These are phyloP conservation scores for Skeletonema potamos DNA, from an alignment of 108 stramenopile genomes.

Conservation along the genomic window DNA sequence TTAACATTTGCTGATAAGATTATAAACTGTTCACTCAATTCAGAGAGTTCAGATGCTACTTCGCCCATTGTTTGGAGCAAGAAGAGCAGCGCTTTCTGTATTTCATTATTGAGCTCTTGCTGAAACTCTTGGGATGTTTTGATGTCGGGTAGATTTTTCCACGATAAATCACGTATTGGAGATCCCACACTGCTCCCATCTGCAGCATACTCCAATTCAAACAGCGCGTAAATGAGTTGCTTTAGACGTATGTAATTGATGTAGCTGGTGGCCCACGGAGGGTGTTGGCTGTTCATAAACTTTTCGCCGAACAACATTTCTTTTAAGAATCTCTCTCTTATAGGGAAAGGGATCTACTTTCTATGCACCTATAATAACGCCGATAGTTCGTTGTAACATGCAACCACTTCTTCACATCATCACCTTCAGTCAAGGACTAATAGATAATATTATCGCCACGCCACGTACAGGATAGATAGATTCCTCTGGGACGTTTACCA, in stretches of 20 bases:
- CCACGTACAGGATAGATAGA: no score
- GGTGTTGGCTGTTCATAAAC: slow-evolving; percentile 29
- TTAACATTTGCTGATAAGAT: neutral
- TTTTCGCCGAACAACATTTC: slow-evolving; percentile 62
- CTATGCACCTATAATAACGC: no score
- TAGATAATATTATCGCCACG: no score
- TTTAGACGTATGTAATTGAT: slow-evolving; percentile 61
- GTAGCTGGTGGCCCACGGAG: slow-evolving; percentile 55
- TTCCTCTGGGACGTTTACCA: no score
- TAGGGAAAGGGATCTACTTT: no score
- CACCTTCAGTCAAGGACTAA: no score
- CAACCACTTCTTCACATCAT: no score
- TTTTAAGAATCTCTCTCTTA: no score
- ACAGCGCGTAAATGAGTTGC: slow-evolving; percentile 22
- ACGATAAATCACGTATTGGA: neutral
- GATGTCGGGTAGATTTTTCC: neutral
- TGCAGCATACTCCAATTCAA: neutral
- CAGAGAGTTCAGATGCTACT: slow-evolving; percentile 40
- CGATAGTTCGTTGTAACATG: no score
- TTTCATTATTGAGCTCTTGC: slow-evolving; percentile 54
- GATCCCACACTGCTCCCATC: neutral
- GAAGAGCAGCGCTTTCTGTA: slow-evolving; percentile 73
- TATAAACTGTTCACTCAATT: slow-evolving; percentile 15
- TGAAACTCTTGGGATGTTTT: slow-evolving; percentile 39
- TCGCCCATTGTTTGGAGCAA: slow-evolving; percentile 54